phyloP scores from a whole-genome alignment of 2,329 filamentous ascomycete species.

The Xylariaceae sp. region DNA sequence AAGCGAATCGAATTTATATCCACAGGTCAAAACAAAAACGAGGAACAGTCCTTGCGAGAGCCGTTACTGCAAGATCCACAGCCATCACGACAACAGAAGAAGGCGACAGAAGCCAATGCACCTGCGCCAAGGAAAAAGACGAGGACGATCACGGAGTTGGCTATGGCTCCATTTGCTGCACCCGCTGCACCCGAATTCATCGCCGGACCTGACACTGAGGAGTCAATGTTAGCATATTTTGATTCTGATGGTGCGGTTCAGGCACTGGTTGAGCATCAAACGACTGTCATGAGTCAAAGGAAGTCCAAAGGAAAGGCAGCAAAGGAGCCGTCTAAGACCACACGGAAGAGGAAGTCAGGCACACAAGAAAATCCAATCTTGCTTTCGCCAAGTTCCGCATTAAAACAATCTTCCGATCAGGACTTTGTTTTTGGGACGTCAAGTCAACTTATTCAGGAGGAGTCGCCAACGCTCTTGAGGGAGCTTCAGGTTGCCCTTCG shows the following conservation, averaged over 20 bases:
- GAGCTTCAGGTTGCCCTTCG: conserved; percentile 59
- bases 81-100: conserved; percentile 18
- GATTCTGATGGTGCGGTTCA: conserved; percentile 33
- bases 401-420: conserved; percentile 61
- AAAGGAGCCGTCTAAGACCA: conserved; percentile 26
- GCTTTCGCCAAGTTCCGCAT: conserved; percentile 63
- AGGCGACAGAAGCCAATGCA: conserved; percentile 37
- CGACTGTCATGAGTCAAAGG: conserved; percentile 32
- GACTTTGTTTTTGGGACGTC: conserved; percentile 82
- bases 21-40: conserved; percentile 25
- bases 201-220: conserved; percentile 23
- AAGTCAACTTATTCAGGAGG: conserved; percentile 70
- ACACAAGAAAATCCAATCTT: conserved; percentile 46
- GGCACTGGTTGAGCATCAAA: conserved; percentile 31
- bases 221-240: conserved; percentile 46
- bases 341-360: conserved; percentile 37
- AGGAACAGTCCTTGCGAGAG: conserved; percentile 23
- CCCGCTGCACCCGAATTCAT: conserved; percentile 34
- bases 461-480: conserved; percentile 61
- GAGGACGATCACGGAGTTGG: conserved; percentile 71
- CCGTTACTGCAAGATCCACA: conserved; percentile 26
- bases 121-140: conserved; percentile 63
- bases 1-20: conserved; percentile 51
- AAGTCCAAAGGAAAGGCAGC: conserved; percentile 36
- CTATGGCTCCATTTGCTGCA: conserved; percentile 62